These are phyloP conservation scores for Apiospora rasikravindrae DNA, from an alignment of 2,329 filamentous ascomycete genomes.

Conservation along the genomic window DNA sequence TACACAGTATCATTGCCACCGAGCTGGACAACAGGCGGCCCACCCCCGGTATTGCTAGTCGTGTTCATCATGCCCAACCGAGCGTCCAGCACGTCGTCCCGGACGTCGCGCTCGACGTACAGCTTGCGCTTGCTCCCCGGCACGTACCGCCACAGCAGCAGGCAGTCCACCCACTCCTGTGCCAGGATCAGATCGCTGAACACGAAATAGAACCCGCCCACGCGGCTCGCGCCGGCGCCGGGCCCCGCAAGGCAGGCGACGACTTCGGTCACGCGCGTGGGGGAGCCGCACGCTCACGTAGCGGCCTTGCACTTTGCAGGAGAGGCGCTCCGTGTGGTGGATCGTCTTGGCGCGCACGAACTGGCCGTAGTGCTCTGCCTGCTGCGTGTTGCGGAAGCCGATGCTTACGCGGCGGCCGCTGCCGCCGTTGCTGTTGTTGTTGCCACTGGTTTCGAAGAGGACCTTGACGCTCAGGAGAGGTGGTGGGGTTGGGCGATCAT, in stretches of 20 bases:
- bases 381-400: not conserved
- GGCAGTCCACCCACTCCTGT: not conserved
- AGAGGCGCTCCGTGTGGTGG: not conserved
- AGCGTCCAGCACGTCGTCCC: slow-evolving; percentile 1
- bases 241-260: not conserved
- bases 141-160: not conserved
- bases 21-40: too few relatives aligned
- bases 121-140: slow-evolving; percentile 1
- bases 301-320: not conserved
- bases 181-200: slow-evolving; percentile 1
- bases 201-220: slow-evolving; percentile 3
- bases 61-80: not conserved
- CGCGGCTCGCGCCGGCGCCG: not conserved
- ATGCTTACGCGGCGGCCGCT: slow-evolving; percentile 7
- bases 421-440: not conserved
- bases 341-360: not conserved
- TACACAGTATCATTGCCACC: not conserved
- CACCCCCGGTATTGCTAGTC: too few relatives aligned
- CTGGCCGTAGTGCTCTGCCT: not conserved
- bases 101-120: not conserved
- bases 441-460: not conserved
- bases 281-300: slow-evolving; percentile 8
- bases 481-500: not conserved
- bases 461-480: slow-evolving; percentile 5
- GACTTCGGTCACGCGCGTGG: not conserved